These are phyloP conservation scores for Hemerocallis citrina DNA, from an alignment of 106 monocot species.

Conservation along the genomic window DNA sequence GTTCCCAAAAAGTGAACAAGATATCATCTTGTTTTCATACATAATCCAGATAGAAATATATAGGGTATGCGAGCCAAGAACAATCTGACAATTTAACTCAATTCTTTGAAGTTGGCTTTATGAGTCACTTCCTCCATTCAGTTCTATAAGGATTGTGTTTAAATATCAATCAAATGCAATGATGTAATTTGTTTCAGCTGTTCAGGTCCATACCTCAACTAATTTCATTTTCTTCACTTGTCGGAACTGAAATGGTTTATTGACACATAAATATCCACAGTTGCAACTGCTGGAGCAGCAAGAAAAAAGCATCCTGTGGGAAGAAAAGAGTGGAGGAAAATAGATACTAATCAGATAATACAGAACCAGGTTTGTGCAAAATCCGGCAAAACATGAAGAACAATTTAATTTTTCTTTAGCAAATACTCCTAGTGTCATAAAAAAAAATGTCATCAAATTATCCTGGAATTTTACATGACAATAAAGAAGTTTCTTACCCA, in stretches of 20 bases:
- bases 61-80: not conserved
- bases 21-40: not conserved
- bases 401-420: no score
- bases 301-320: constrained; percentile 79
- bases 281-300: constrained; percentile 79
- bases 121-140: not conserved
- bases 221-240: constrained; percentile 75
- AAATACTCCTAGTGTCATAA: not conserved
- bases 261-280: constrained; percentile 56
- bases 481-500: constrained; percentile 45
- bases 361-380: not conserved
- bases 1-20: no score
- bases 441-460: not conserved
- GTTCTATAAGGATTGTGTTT: not conserved
- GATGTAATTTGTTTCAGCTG: not conserved
- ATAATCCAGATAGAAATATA: not conserved
- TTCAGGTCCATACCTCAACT: constrained; percentile 41
- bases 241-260: constrained; percentile 90
- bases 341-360: not conserved
- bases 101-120: not conserved
- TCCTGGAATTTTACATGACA: not conserved
- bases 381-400: no score
- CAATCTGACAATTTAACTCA: no score
- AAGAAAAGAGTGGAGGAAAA: not conserved
- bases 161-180: not conserved